A percentile compares a stretch with the other conserved stretches of the same genome.
Conservation (phyloP, 2,329 filamentous ascomycete genomes). For the Dothideomycetes sp. region DNA sequence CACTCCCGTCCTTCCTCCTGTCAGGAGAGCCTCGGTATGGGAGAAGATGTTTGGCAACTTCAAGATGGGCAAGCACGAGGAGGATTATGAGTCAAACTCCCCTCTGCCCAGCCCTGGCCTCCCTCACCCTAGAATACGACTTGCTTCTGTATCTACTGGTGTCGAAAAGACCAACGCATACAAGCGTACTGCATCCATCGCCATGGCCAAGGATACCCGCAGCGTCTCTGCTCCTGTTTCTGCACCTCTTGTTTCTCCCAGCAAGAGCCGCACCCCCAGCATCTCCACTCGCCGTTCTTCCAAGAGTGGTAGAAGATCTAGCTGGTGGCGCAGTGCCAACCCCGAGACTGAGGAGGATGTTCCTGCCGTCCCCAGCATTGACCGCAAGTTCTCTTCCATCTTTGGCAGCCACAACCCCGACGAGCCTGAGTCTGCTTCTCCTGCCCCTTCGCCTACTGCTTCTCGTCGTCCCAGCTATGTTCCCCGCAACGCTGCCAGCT, state of each 20-base stretch:
- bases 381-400: conserved; percentile 10
- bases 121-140: neutral
- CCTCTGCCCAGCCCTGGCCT: conserved; percentile 1
- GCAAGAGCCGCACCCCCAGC: conserved; percentile 7
- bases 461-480: conserved; percentile 13
- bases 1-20: conserved; percentile 9
- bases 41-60: conserved; percentile 10
- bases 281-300: conserved; percentile 11
- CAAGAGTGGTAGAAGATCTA: conserved; percentile 2
- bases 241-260: neutral
- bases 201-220: conserved; percentile 1
- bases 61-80: conserved; percentile 6
- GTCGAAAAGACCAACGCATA: neutral
- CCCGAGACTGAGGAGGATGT: conserved; percentile 8
- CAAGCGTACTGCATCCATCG: conserved; percentile 6
- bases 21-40: conserved; percentile 5
- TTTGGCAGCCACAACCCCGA: conserved; percentile 12
- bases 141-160: conserved; percentile 1
- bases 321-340: conserved; percentile 13
- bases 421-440: neutral
- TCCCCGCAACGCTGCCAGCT: conserved; percentile 11
- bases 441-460: conserved; percentile 5
- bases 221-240: neutral
- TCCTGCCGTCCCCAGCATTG: conserved; percentile 10
- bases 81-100: neutral